phyloP scores from a whole-genome alignment of 2,329 filamentous ascomycete genomes.

The Colletotrichum sp. region DNA sequence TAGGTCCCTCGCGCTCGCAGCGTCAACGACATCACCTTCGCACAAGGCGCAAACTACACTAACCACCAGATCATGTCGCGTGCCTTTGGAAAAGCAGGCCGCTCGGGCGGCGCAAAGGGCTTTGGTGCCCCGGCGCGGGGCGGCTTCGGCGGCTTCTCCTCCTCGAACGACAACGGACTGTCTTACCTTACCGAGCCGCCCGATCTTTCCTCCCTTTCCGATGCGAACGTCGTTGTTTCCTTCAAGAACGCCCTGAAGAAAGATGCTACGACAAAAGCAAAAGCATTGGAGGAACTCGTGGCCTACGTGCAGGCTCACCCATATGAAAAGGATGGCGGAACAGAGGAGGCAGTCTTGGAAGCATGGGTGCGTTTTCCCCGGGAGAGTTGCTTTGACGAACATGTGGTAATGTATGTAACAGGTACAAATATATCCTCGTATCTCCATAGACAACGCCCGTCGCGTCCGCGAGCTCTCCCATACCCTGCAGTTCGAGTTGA shows the following conservation, averaged over 20 bases:
- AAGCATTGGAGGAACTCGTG: slow-evolving; percentile 86
- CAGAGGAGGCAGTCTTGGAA: slow-evolving; percentile 84
- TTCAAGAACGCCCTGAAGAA: slow-evolving; percentile 94
- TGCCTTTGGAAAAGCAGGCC: slow-evolving; percentile 15
- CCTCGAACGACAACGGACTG: slow-evolving; percentile 56
- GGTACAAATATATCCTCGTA: slow-evolving; percentile 85
- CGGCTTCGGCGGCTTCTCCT: slow-evolving; percentile 46
- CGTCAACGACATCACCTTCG: not conserved
- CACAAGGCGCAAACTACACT: not conserved
- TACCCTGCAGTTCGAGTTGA: slow-evolving; percentile 67
- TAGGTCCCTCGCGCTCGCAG: not conserved
- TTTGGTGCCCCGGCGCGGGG: slow-evolving; percentile 8
- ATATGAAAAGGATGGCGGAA: slow-evolving; percentile 60
- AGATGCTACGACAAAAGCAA: slow-evolving; percentile 89
- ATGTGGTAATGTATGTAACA: slow-evolving; percentile 49
- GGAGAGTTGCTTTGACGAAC: slow-evolving; percentile 30
- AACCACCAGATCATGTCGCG: slow-evolving; percentile 16
- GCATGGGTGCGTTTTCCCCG: slow-evolving; percentile 72
- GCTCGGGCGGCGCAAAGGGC: slow-evolving; percentile 13
- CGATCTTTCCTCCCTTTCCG: slow-evolving; percentile 76
- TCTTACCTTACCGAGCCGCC: slow-evolving; percentile 90
- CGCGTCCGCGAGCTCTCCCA: slow-evolving; percentile 89
- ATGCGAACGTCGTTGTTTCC: slow-evolving; percentile 83
- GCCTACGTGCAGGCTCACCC: slow-evolving; percentile 62
- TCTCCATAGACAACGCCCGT: slow-evolving; percentile 87